Conservation (phyloP, 345 rosid genomes). For the Sisymbrium altissimum region DNA sequence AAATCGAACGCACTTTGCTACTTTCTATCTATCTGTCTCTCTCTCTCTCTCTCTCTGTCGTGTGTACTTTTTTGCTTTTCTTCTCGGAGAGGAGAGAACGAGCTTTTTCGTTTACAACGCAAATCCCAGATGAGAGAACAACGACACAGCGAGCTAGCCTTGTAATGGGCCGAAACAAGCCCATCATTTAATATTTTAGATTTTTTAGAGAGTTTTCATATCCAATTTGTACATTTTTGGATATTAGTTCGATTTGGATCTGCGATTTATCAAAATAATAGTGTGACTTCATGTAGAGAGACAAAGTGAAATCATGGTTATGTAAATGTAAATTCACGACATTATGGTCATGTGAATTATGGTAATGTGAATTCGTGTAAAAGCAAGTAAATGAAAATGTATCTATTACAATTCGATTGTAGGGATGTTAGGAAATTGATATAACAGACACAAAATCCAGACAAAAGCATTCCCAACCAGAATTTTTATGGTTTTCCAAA, state of each 20-base stretch:
- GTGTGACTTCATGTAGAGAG: background rate
- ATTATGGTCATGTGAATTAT: background rate
- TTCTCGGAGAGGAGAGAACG: background rate
- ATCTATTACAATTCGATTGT: background rate
- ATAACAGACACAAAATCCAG: background rate
- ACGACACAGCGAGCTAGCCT: background rate
- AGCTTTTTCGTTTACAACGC: background rate
- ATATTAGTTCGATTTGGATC: too few species aligned
- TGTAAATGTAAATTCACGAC: too few species aligned
- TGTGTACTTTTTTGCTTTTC: conserved; percentile 21
- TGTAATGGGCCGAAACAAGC: conserved; percentile 7
- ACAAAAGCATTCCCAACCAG: background rate
- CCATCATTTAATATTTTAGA: too few species aligned
- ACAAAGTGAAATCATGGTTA: background rate
- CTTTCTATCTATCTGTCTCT: conserved; percentile 13
- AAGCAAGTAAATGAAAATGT: background rate
- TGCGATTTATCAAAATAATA: too few species aligned
- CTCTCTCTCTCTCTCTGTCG: too few species aligned
- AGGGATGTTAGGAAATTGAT: background rate
- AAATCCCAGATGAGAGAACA: conserved; percentile 5
- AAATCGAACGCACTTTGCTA: conserved; percentile 9
- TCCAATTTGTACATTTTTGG: too few species aligned
- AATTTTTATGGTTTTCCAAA: background rate
- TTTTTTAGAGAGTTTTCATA: too few species aligned
- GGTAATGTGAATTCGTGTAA: background rate